Conservation (phyloP, 371 early-diverging fungal species). For the Mucor indicus region DNA sequence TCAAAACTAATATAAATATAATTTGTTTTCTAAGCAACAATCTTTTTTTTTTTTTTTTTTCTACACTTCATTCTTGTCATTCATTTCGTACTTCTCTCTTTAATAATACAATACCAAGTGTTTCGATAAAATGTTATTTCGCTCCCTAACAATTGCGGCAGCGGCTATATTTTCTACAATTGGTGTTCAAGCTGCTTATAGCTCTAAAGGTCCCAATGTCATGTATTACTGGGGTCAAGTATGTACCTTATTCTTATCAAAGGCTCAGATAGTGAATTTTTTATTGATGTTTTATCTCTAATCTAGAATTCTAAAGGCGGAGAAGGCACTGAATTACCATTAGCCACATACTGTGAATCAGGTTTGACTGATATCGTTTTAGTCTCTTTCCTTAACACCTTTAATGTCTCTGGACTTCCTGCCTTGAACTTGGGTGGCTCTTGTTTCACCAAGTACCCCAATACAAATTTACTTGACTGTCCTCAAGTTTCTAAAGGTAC, state of each 20-base stretch:
- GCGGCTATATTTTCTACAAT: not conserved
- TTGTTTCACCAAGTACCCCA: conserved; percentile 52
- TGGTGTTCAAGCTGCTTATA: conserved; percentile 15
- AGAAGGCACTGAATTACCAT: conserved; percentile 23
- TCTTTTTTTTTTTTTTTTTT: too few relatives aligned
- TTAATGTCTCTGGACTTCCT: conserved; percentile 47
- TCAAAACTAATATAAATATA: too few relatives aligned
- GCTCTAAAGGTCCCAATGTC: conserved; percentile 12
- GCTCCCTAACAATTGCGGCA: conserved; percentile 1
- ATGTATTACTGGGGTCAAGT: conserved; percentile 33
- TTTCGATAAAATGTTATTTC: conserved; percentile 4
- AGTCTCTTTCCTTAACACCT: conserved; percentile 56
- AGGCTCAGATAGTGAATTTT: too few relatives aligned
- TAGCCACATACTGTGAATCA: conserved; percentile 56
- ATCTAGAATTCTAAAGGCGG: conserved; percentile 37
- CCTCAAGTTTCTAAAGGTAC: conserved; percentile 56
- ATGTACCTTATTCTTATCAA: too few relatives aligned
- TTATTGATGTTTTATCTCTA: not conserved
- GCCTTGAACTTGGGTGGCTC: conserved; percentile 59
- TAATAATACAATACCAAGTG: not conserved
- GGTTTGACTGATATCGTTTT: conserved; percentile 51
- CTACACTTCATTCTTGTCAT: too few relatives aligned
- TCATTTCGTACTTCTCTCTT: too few relatives aligned
- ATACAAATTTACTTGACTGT: conserved; percentile 52
- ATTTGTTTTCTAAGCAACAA: too few relatives aligned